phyloP scores from a whole-genome alignment of 352 stramenopile species.

The Phytophthora foliorum region DNA sequence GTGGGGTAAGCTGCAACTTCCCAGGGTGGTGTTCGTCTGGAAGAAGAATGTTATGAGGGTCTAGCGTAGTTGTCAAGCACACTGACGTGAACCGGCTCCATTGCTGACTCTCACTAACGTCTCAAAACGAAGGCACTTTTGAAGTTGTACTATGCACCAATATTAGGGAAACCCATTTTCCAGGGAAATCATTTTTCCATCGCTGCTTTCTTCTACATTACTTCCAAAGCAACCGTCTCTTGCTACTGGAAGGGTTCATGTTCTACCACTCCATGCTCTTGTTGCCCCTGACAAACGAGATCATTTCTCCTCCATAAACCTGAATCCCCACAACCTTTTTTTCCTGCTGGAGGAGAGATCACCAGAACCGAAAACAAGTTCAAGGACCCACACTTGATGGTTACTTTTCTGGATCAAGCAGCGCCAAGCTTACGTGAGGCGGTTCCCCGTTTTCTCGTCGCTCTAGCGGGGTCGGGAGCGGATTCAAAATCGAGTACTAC shows the following conservation, averaged over 20 bases:
- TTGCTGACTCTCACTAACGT: not conserved
- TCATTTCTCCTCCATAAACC: not conserved
- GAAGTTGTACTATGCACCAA: not conserved
- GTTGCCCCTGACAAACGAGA: not conserved
- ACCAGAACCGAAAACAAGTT: not conserved
- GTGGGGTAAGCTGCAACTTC: too few species aligned
- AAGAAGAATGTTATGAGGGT: slow-evolving; percentile 7
- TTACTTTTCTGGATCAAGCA: slow-evolving; percentile 14
- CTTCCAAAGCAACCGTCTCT: slow-evolving; percentile 23
- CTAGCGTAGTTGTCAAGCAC: slow-evolving; percentile 11
- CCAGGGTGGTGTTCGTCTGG: not conserved
- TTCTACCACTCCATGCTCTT: not conserved
- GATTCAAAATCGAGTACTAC: not conserved
- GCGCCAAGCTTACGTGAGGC: slow-evolving; percentile 27
- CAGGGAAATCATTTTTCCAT: slow-evolving; percentile 9
- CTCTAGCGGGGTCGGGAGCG: not conserved
- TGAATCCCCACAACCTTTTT: slow-evolving; percentile 33
- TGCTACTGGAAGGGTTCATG: not conserved
- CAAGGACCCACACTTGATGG: slow-evolving; percentile 17
- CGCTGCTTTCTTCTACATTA: slow-evolving; percentile 20
- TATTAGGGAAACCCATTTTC: not conserved
- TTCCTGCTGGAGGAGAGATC: slow-evolving; percentile 10
- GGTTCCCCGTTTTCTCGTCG: slow-evolving; percentile 28
- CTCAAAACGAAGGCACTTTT: not conserved
- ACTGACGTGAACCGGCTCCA: slow-evolving; percentile 12